Percentiles rank a stretch among this genome's conserved stretches.
Evolutionary conservation across 345 rosid species (phyloP).

Genomic region (Microcos paniculata): DNA sequence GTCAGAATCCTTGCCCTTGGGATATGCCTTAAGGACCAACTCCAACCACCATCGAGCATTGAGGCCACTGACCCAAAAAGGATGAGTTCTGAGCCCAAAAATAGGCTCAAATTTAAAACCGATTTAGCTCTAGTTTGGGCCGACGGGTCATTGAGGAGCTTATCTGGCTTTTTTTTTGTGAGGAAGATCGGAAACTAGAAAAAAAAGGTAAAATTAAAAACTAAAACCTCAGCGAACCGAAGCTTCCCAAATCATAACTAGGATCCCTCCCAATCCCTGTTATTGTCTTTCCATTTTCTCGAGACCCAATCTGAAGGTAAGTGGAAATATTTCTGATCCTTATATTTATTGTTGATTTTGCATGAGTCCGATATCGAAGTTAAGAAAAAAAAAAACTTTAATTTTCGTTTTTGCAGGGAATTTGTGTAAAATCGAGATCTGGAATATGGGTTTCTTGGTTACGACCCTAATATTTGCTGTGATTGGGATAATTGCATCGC

Average conservation of each 20-base stretch:
- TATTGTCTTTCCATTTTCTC: neutral
- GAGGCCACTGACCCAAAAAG: too few species aligned
- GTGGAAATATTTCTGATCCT: neutral
- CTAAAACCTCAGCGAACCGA: too few species aligned
- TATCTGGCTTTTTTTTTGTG: too few species aligned
- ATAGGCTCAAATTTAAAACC: too few species aligned
- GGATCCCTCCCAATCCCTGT: neutral
- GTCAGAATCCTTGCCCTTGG: too few species aligned
- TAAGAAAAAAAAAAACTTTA: neutral
- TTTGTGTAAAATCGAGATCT: constrained; percentile 32
- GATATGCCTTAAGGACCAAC: too few species aligned
- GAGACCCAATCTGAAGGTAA: neutral
- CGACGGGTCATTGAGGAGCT: too few species aligned
- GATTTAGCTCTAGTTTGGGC: too few species aligned
- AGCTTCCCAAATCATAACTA: neutral
- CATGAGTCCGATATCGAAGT: neutral
- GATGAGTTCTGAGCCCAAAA: too few species aligned
- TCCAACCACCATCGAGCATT: too few species aligned
- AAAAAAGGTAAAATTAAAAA: too few species aligned
- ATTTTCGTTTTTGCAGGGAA: constrained; percentile 19
- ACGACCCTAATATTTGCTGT: constrained; percentile 79
- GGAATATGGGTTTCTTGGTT: constrained; percentile 79
- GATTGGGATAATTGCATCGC: constrained; percentile 71
- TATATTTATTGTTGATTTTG: neutral
- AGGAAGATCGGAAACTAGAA: too few species aligned